Conservation (phyloP, 2,329 filamentous ascomycete species). For the Hypoxylon sp. region DNA sequence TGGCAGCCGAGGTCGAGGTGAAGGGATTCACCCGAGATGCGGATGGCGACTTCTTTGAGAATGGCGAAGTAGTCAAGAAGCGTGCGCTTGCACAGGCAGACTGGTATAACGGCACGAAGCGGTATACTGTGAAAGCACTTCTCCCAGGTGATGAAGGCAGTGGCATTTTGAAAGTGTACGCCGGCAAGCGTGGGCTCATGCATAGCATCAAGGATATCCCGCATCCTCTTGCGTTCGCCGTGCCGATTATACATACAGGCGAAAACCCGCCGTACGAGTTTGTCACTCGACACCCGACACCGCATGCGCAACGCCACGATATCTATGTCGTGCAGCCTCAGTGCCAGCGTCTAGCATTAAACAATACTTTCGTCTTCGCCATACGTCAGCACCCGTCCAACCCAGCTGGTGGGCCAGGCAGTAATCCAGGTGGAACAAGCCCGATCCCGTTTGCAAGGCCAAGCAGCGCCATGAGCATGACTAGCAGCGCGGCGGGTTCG, state of each 20-base stretch:
- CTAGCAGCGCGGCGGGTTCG: conserved; percentile 68
- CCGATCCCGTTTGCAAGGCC: conserved; percentile 75
- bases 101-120: conserved; percentile 89
- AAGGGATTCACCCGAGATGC: conserved; percentile 83
- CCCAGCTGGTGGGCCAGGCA: conserved; percentile 55
- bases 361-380: conserved; percentile 98
- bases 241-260: conserved; percentile 92
- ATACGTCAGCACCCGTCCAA: conserved; percentile 90
- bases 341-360: conserved; percentile 87
- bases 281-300: conserved; percentile 91
- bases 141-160: conserved; percentile 93
- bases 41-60: conserved; percentile 95
- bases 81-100: conserved; percentile 91
- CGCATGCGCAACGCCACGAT: conserved; percentile 96
- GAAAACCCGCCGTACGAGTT: conserved; percentile 97
- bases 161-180: conserved; percentile 90
- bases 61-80: conserved; percentile 87
- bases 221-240: conserved; percentile 87
- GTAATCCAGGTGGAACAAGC: conserved; percentile 60
- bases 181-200: conserved; percentile 95
- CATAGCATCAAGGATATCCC: conserved; percentile 97
- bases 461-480: conserved; percentile 75
- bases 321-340: conserved; percentile 98
- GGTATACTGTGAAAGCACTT: conserved; percentile 93
- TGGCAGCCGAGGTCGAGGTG: conserved; percentile 92